These are phyloP conservation scores for Phytophthora ramorum DNA, from an alignment of 352 stramenopile species.

Conservation along the genomic window DNA sequence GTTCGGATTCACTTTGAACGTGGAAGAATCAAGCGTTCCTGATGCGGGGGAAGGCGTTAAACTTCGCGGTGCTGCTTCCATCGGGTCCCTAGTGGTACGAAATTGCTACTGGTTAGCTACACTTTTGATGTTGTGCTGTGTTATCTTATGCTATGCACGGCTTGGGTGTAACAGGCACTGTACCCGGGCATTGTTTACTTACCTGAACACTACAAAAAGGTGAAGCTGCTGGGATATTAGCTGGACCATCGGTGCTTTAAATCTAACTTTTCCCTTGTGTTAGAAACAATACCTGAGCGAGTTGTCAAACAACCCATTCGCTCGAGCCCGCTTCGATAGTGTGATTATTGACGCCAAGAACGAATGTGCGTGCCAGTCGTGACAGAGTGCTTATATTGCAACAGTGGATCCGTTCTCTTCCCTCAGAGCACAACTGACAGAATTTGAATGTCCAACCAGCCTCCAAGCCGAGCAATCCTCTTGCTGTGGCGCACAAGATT, in stretches of 20 bases:
- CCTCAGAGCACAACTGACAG: constrained; percentile 6
- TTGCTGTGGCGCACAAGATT: constrained; percentile 87
- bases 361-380: constrained; percentile 50
- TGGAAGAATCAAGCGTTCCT: constrained; percentile 70
- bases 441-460: constrained; percentile 39
- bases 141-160: background rate
- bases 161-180: constrained; percentile 47
- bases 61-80: constrained; percentile 58
- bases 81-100: constrained; percentile 78
- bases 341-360: constrained; percentile 88
- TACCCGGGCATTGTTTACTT: constrained; percentile 86
- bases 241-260: background rate
- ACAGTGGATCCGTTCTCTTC: too few species aligned
- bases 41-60: constrained; percentile 80
- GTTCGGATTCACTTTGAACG: constrained; percentile 75
- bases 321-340: constrained; percentile 85
- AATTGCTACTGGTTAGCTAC: background rate
- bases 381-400: background rate
- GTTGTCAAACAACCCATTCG: constrained; percentile 80
- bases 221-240: constrained; percentile 16
- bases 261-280: background rate
- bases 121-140: background rate
- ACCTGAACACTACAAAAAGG: constrained; percentile 89
- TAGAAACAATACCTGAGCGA: constrained; percentile 67
- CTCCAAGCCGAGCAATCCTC: constrained; percentile 61